Conservation (phyloP, 257 asterid genomes). For the Plectranthus barbatus region DNA sequence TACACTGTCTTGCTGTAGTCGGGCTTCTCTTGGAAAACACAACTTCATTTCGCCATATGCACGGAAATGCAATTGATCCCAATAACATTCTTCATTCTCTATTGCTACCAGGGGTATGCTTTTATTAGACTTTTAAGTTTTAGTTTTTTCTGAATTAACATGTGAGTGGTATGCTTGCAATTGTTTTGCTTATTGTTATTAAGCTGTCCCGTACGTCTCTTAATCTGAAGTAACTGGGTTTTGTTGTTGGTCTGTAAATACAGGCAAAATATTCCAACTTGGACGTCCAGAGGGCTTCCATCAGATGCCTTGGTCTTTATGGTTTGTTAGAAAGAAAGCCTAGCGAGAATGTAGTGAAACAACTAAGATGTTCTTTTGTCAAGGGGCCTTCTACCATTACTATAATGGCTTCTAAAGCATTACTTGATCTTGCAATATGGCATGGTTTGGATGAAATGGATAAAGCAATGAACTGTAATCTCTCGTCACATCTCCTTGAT, state of each 20-base stretch:
- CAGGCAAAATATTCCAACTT: slow-evolving; percentile 80
- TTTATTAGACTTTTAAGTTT: not conserved
- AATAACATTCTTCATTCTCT: slow-evolving; percentile 67
- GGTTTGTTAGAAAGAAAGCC: slow-evolving; percentile 76
- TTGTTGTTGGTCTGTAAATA: slow-evolving; percentile 20
- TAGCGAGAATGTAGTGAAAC: slow-evolving; percentile 54
- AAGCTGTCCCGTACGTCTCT: slow-evolving; percentile 1
- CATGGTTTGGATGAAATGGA: slow-evolving; percentile 81
- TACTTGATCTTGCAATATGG: slow-evolving; percentile 94
- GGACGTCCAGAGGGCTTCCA: slow-evolving; percentile 90
- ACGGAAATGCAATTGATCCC: slow-evolving; percentile 66
- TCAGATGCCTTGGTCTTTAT: slow-evolving; percentile 88
- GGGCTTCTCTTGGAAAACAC: slow-evolving; percentile 76
- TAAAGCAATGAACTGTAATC: slow-evolving; percentile 51
- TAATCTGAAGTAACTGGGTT: not conserved
- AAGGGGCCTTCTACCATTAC: slow-evolving; percentile 48
- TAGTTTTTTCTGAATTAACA: not conserved
- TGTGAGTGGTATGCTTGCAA: not conserved
- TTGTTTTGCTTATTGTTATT: not conserved
- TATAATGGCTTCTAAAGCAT: slow-evolving; percentile 68
- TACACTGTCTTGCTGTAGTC: slow-evolving; percentile 79
- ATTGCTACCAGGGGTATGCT: slow-evolving; percentile 88
- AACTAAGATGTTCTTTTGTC: slow-evolving; percentile 57
- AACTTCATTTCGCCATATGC: slow-evolving; percentile 61
- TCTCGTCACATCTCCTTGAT: slow-evolving; percentile 38